Conservation (phyloP, 306 rosid genomes). For the Rubus parviflorus region DNA sequence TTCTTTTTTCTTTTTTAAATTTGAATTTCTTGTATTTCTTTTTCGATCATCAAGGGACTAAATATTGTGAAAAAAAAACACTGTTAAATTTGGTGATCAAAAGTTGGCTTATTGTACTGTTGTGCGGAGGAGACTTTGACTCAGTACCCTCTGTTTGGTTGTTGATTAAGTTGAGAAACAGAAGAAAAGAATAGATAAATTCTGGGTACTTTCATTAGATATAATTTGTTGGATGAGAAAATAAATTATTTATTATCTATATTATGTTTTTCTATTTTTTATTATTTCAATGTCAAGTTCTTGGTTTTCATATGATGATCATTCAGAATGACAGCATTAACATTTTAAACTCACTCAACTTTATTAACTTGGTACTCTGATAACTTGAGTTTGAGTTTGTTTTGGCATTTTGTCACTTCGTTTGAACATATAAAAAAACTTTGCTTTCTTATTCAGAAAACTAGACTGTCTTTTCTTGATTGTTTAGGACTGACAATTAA, state of each 20-base stretch:
- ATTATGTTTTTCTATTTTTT: background rate
- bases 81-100: background rate
- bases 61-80: background rate
- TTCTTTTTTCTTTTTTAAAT: background rate
- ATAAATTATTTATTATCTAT: background rate
- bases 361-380: background rate
- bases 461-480: background rate
- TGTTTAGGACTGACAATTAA: background rate
- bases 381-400: background rate
- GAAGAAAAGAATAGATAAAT: background rate
- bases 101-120: background rate
- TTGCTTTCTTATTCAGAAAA: background rate
- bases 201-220: background rate
- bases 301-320: background rate
- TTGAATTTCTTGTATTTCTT: background rate
- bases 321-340: background rate
- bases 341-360: background rate
- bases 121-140: background rate
- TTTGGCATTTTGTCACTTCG: background rate
- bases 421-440: background rate
- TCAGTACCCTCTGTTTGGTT: background rate
- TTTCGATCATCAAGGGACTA: background rate
- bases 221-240: background rate
- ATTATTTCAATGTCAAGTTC: background rate
- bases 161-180: background rate